Conservation (phyloP, 108 stramenopile genomes). For the Discostella stelligeroides region DNA sequence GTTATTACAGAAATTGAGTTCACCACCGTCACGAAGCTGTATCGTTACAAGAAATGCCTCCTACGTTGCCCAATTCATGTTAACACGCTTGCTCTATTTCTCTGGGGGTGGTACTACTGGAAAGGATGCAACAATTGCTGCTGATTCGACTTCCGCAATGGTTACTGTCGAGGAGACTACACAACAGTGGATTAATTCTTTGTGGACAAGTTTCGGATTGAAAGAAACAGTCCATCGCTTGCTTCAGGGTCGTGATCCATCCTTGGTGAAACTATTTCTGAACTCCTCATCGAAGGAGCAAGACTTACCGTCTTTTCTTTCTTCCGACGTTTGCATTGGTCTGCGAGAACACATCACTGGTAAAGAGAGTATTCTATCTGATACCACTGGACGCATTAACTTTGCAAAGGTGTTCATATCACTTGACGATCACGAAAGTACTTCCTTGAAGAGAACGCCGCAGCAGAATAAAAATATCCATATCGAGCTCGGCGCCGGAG, state of each 20-base stretch:
- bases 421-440: background rate
- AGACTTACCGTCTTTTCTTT: slow-evolving; percentile 15
- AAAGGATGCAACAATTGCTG: slow-evolving; percentile 13
- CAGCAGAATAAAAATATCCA: slow-evolving; percentile 44
- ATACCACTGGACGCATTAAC: slow-evolving; percentile 50
- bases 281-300: background rate
- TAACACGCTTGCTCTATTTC: slow-evolving; percentile 68
- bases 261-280: slow-evolving; percentile 3
- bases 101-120: slow-evolving; percentile 84
- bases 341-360: slow-evolving; percentile 23
- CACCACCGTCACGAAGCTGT: background rate
- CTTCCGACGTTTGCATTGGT: slow-evolving; percentile 13
- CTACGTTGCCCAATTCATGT: slow-evolving; percentile 45
- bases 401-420: slow-evolving; percentile 35
- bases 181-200: slow-evolving; percentile 50
- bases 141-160: background rate
- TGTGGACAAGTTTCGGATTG: slow-evolving; percentile 77
- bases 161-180: slow-evolving; percentile 12
- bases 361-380: slow-evolving; percentile 39
- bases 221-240: slow-evolving; percentile 31
- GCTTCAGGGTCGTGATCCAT: slow-evolving; percentile 9
- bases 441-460: slow-evolving; percentile 10
- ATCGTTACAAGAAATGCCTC: slow-evolving; percentile 14
- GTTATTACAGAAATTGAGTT: slow-evolving; percentile 35
- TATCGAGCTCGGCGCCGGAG: slow-evolving; percentile 82